Evolutionary conservation across 2,329 filamentous ascomycete genomes (phyloP).

Genomic region (Penicillium sp.): DNA sequence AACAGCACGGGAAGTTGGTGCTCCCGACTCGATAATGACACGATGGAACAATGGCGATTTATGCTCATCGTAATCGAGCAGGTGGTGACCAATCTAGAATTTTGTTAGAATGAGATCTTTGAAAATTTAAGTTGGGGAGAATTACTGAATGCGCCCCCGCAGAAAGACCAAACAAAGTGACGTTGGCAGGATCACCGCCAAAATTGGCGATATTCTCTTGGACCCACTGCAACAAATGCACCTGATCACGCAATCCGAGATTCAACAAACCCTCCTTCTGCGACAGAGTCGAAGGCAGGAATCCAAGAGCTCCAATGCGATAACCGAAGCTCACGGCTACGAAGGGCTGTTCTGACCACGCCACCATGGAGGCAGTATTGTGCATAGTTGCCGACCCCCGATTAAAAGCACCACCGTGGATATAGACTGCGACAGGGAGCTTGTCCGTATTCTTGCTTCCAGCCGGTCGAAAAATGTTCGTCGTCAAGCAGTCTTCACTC

Average conservation of each 20-base stretch:
- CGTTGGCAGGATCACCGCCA: constrained; percentile 29
- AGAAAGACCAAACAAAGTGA: constrained; percentile 42
- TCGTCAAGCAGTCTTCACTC: constrained; percentile 48
- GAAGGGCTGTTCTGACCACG: constrained; percentile 50
- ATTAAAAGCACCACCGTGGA: constrained; percentile 45
- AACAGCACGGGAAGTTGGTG: constrained; percentile 49
- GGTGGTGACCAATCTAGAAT: constrained; percentile 65
- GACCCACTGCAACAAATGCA: constrained; percentile 34
- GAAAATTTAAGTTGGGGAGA: neutral
- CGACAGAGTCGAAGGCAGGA: constrained; percentile 59
- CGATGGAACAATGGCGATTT: constrained; percentile 44
- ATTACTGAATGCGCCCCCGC: constrained; percentile 50
- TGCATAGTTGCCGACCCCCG: constrained; percentile 43
- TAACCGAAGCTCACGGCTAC: constrained; percentile 50
- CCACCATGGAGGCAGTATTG: constrained; percentile 62
- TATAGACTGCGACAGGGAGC: constrained; percentile 44
- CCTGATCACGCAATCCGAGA: constrained; percentile 39
- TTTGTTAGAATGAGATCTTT: neutral
- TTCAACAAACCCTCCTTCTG: constrained; percentile 55
- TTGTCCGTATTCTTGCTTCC: constrained; percentile 19
- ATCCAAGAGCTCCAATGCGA: constrained; percentile 58
- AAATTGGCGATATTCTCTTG: constrained; percentile 28
- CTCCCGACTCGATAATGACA: constrained; percentile 50
- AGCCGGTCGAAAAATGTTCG: constrained; percentile 43
- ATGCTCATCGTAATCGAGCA: constrained; percentile 52